Evolutionary conservation across 208 protist species (phyloP), one percentile per base, ranked within the genome.

Genomic region (Trypanosoma rangeli): DNA sequence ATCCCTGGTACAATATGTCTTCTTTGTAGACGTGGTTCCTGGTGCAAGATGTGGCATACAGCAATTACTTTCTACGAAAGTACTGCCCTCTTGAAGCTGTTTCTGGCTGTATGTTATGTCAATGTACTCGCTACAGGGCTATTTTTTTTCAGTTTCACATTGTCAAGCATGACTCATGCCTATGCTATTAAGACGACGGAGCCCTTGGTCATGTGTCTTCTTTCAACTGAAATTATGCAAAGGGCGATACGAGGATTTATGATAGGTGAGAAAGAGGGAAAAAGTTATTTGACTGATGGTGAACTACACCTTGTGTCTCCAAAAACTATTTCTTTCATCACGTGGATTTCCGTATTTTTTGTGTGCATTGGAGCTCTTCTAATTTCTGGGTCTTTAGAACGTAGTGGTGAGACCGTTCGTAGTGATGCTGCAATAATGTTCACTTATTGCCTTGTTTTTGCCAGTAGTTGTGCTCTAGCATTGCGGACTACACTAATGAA

Each of bases 141-240:
- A 10, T 57, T 71, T 39, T 71, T 56, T 64, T 58, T 16, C 42
- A 71, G 66, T 44, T 64, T 71, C 64, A 64, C 22, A 26, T 57
- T 71, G 22, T 5, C 57, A 1, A 57, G 66, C 5, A 71, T 71
- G 54, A 44, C 66, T 26, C 57, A 71, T 64, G 66, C 56, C 0
- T 71, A 71, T 64, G 66, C 66, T n/a, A 44, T 71, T 4, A 71
- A 71, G 29, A 64, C 66, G 24, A 71, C 66, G 5, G 55, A 71
- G 31, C 66, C 66, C 5, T 57, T 71, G 4, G 20, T 71, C 29
- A 71, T 71, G 66, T 71, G 66, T 18, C 39, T 71, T 29, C 46
- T 71, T 60, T 62, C 66, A 31, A 64, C 46, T 29, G 56, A 71
- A 57, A 57, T 37, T 48, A 29, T 64, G 55, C 66, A 71, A 22